Percentiles rank a stretch among this genome's conserved stretches.
Conservation (phyloP, 1,284 basidiomycete species). For the Vanrija humicola region DNA sequence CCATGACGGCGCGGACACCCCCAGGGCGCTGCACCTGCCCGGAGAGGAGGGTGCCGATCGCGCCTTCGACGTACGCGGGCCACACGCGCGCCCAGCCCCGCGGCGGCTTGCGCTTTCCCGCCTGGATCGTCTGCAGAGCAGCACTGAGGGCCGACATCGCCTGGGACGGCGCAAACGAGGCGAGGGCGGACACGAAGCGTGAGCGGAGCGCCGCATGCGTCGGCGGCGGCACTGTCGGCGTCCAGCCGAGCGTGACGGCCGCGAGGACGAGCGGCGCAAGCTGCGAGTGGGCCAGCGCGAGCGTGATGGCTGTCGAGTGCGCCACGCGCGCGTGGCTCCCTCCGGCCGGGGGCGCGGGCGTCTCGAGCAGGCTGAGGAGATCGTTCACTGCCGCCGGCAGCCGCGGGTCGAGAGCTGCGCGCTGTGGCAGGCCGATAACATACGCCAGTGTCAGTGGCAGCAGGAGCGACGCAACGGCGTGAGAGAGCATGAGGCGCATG, state of each 20-base stretch:
- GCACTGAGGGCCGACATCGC: constrained; percentile 28
- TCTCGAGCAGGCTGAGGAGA: constrained; percentile 22
- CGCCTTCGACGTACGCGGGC: constrained; percentile 32
- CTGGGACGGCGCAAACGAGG: constrained; percentile 25
- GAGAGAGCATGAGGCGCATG: constrained; percentile 25
- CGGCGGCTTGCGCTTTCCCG: constrained; percentile 4
- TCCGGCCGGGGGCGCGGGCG: constrained; percentile 13
- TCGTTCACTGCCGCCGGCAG: constrained; percentile 1
- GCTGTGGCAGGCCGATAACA: constrained; percentile 13
- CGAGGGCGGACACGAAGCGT: constrained; percentile 12
- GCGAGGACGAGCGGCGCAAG: constrained; percentile 29
- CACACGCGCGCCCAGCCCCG: constrained; percentile 29
- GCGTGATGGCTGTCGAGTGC: constrained; percentile 26
- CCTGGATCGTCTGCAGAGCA: constrained; percentile 21
- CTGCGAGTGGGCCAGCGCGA: constrained; percentile 25
- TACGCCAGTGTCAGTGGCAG: constrained; percentile 20
- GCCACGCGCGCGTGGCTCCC: constrained; percentile 10
- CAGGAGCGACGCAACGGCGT: constrained; percentile 26
- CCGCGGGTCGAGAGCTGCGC: neutral
- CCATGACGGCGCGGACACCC: constrained; percentile 38
- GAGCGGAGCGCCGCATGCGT: constrained; percentile 16
- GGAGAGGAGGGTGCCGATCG: constrained; percentile 28
- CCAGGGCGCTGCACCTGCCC: constrained; percentile 30
- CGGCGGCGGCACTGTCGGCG: constrained; percentile 22
- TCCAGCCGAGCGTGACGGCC: constrained; percentile 30